Conservation (phyloP, 345 rosid species). For the Arabis hirsuta region DNA sequence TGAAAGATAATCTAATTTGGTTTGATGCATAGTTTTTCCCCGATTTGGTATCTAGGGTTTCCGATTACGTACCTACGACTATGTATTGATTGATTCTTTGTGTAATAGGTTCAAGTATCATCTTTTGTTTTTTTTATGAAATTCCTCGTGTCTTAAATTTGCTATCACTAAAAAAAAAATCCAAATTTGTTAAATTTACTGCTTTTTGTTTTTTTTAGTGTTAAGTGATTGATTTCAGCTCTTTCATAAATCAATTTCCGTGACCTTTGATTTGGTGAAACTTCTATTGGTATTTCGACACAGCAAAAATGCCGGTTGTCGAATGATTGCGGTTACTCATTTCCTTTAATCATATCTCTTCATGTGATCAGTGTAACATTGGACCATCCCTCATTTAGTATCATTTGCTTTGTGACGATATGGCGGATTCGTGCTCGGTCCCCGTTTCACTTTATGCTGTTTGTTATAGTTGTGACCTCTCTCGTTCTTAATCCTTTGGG, state of each 20-base stretch:
- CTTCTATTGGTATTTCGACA: neutral
- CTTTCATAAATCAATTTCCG: neutral
- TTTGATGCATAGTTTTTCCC: neutral
- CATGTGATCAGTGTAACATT: slow-evolving; percentile 31
- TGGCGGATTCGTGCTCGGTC: slow-evolving; percentile 54
- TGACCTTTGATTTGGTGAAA: slow-evolving; percentile 8
- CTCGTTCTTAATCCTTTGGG: slow-evolving; percentile 22
- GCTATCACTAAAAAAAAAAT: no score
- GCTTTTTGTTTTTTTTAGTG: neutral
- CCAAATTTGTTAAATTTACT: no score
- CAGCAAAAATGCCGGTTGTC: slow-evolving; percentile 25
- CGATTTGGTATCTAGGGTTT: slow-evolving; percentile 28
- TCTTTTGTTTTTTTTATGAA: neutral
- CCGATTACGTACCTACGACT: neutral
- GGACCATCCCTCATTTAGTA: slow-evolving; percentile 31
- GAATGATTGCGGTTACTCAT: neutral
- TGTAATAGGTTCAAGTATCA: neutral
- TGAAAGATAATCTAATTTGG: neutral
- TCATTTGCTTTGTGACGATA: slow-evolving; percentile 41
- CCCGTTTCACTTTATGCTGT: slow-evolving; percentile 41
- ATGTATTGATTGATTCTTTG: neutral
- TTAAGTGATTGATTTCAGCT: slow-evolving; percentile 7
- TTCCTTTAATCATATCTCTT: slow-evolving; percentile 19
- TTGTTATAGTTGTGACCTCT: slow-evolving; percentile 30
- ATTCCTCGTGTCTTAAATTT: neutral